These are phyloP conservation scores for Filobasidium floriforme DNA, from an alignment of 768 basidiomycete species.

Conservation along the genomic window DNA sequence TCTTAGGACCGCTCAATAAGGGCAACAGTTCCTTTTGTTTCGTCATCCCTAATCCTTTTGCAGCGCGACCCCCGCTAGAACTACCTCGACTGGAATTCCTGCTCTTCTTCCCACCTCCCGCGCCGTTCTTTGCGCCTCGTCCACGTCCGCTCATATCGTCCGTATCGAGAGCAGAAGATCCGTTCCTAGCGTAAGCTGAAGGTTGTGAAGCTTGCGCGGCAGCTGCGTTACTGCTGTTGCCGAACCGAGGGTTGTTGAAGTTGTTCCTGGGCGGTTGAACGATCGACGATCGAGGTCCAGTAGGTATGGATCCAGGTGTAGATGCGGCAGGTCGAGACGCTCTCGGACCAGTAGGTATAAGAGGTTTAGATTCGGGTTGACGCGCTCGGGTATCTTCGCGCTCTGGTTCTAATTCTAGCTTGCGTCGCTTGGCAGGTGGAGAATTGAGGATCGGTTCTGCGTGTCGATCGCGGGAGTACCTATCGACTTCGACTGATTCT, in stretches of 20 bases:
- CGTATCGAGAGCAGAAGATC: not conserved
- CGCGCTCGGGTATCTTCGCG: not conserved
- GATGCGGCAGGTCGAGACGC: conserved; percentile 1
- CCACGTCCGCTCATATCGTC: conserved; percentile 25
- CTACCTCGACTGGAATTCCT: not conserved
- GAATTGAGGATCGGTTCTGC: not conserved
- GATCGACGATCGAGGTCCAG: conserved; percentile 22
- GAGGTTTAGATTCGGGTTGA: not conserved
- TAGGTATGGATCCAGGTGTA: conserved; percentile 24
- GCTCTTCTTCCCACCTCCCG: conserved; percentile 7
- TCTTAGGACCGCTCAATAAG: conserved; percentile 13
- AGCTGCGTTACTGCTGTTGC: too few species aligned
- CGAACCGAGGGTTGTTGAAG: too few species aligned
- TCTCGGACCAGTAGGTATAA: conserved; percentile 27
- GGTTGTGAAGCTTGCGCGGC: too few species aligned
- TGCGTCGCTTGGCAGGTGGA: conserved; percentile 1
- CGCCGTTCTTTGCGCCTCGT: conserved; percentile 6
- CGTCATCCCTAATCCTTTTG: not conserved
- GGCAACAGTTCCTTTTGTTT: conserved; percentile 5
- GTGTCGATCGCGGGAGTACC: not conserved
- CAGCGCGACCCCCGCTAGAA: not conserved
- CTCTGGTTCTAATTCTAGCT: not conserved
- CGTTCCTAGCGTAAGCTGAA: too few species aligned
- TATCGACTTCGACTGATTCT: not conserved
- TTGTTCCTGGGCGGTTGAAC: too few species aligned